Evolutionary conservation across 495 filamentous ascomycete genomes (phyloP).

Genomic region (Chaetomium fimeti): DNA sequence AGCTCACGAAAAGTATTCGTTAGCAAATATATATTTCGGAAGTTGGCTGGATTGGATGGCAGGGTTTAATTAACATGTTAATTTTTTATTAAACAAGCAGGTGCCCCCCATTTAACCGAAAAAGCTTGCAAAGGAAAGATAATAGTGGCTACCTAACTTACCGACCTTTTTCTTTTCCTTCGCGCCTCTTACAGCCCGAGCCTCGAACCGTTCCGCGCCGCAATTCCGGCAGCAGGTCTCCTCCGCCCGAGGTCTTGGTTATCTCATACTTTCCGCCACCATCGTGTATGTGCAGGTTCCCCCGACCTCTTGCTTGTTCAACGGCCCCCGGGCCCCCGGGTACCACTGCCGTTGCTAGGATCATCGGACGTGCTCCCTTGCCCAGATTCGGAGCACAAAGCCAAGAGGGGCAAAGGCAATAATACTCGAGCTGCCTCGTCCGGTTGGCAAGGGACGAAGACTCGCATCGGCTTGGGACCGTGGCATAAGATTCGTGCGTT

Average conservation of each 20-base stretch:
- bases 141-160: constrained; percentile 6
- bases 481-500: not conserved
- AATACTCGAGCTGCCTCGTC: not conserved
- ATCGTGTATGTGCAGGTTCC: constrained; percentile 1
- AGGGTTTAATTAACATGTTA: constrained; percentile 32
- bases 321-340: constrained; percentile 10
- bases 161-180: not conserved
- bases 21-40: constrained; percentile 32
- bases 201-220: not conserved
- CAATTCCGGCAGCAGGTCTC: not conserved
- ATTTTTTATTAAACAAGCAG: constrained; percentile 33
- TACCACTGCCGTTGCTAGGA: constrained; percentile 15
- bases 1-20: constrained; percentile 19
- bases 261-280: not conserved
- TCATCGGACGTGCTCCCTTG: not conserved
- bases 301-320: not conserved
- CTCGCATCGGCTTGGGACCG: not conserved
- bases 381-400: not conserved
- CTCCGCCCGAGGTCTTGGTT: not conserved
- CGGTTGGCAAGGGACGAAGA: not conserved
- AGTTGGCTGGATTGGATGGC: constrained; percentile 30
- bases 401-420: not conserved
- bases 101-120: constrained; percentile 32
- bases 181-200: not conserved
- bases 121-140: constrained; percentile 22